Base-by-base conservation (phyloP, 169 alveolate species). In the Plasmodium berghei region DNA sequence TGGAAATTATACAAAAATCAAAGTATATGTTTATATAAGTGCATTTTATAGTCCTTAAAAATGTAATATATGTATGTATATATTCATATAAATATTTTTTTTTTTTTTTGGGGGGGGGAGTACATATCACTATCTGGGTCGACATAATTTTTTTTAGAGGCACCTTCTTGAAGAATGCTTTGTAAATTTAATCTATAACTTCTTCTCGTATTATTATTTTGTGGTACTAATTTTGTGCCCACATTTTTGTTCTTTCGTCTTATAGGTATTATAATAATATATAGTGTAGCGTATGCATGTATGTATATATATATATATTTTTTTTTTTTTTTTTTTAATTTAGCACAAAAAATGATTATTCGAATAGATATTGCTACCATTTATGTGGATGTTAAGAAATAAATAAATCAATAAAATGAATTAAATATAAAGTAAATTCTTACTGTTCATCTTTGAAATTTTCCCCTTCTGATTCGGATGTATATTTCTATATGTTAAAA, bases 51-150 rank as follows among this genome's bases (percentile, higher is more conserved):
- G 8, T 34, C 8, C 42, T 34, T 34, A 34, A 34, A 34, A 34
- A 45, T 24, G 16, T 14, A 10, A n/a, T 56, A n/a, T 28, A 70
- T 24, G 16, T 22, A 26, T 34, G 18, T 22, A 18, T 28, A 5
- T 10, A 55, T 46, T 55, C 12, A 2, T 34, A 22, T 28, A 1
- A 24, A n/a, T 28, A 52, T 34, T 64, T 61, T 67, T 67, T 9
- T 55, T 20, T 72, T 42, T 73, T 55, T 73, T 73, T 73, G 34
- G 40, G 42, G 61, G 20, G 59, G n/a, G 59, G 18, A 14, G 40
- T 74, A 74, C 88, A 61, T 45, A 20, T 74, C 88, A 55, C 88
- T 74, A 9, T 73, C 42, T 24, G 74, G 88, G 48, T 74, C 88
- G 22, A 62, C 22, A 45, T 74, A 74, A 22, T 20, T 61, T 40